Base-by-base conservation (phyloP, 331 rosid genomes). In the Erythrophleum ivorense region DNA sequence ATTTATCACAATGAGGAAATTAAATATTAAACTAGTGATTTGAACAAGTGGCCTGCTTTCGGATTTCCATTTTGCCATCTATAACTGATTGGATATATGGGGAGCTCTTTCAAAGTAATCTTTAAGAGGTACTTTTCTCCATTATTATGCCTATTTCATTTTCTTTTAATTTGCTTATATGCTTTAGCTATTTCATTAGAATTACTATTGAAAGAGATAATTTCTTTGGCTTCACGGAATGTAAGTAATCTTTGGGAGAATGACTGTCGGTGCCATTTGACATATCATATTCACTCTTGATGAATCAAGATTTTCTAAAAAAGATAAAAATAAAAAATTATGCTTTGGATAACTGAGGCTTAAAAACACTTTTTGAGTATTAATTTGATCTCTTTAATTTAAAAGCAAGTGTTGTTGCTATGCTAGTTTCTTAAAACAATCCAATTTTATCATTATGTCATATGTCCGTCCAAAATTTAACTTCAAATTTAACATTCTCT, bases 11-110 rank as follows among this genome's bases (percentile, higher is more conserved):
- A 65, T 73, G 10, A 46, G 70, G 59, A 76, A 74, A 79, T 10
- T 9, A 12, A 49, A 16, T 50, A 70, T 65, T 49, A 76, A 84
- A 68, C 48, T 60, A 54, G 36, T 29, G 11, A 19, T 41, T 75
- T 24, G 68, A 74, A 73, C 40, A 9, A 36, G 19, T 34, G 54
- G 50, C 16, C n/a, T 54, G 34, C 21, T 53, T 36, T 33, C 0
- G 12, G 36, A 6, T 34, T 64, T 9, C 1, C 49, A 3, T 45
- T 38, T 38, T 24, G 21, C 34, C 15, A 29, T 60, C 16, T 12
- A 29, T 60, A 15, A 29, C 38, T 60, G 16, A 11, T 29, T 55
- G 40, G 40, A 36, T 36, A 4, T 36, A 4, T 55, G 18, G 10
- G 0, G 9, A 2, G 11, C 29, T 55, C 4, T 55, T 55, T 19